A percentile compares a stretch with the other conserved stretches of the same genome.
phyloP scores from a whole-genome alignment of 495 filamentous ascomycete species.

The Lepidopterella palustris region DNA sequence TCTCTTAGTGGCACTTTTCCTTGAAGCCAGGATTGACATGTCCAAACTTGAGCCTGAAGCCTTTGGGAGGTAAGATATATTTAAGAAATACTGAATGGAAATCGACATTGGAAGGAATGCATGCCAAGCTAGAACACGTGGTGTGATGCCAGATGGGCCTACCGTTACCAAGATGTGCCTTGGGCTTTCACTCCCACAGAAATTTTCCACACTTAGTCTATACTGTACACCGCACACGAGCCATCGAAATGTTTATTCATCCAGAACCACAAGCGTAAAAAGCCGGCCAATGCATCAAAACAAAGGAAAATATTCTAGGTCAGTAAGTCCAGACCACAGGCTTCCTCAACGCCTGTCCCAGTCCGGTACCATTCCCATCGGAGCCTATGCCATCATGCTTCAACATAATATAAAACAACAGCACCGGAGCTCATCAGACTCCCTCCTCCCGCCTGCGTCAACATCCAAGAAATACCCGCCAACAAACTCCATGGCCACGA shows the following conservation, averaged over 20 bases:
- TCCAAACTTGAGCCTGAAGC: too few species aligned
- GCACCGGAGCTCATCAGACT: neutral
- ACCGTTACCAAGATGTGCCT: too few species aligned
- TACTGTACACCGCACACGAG: too few species aligned
- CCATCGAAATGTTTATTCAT: neutral
- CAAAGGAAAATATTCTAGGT: neutral
- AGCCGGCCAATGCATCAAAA: neutral
- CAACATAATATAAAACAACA: neutral
- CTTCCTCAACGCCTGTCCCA: neutral
- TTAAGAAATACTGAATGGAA: too few species aligned
- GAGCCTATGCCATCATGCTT: neutral
- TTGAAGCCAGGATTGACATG: too few species aligned
- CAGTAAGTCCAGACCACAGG: neutral
- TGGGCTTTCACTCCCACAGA: too few species aligned
- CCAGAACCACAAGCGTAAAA: neutral
- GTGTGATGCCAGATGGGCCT: too few species aligned
- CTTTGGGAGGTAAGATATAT: too few species aligned
- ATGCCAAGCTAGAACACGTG: too few species aligned
- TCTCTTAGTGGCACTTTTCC: too few species aligned
- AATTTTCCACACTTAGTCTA: too few species aligned
- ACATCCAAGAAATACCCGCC: neutral
- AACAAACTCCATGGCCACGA: neutral
- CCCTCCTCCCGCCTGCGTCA: neutral
- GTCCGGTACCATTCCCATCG: neutral
- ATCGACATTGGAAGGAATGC: too few species aligned